A percentile compares a stretch with the other conserved stretches of the same genome.
Evolutionary conservation across 306 rosid species (phyloP).

Genomic region (Quercus engelmannii): DNA sequence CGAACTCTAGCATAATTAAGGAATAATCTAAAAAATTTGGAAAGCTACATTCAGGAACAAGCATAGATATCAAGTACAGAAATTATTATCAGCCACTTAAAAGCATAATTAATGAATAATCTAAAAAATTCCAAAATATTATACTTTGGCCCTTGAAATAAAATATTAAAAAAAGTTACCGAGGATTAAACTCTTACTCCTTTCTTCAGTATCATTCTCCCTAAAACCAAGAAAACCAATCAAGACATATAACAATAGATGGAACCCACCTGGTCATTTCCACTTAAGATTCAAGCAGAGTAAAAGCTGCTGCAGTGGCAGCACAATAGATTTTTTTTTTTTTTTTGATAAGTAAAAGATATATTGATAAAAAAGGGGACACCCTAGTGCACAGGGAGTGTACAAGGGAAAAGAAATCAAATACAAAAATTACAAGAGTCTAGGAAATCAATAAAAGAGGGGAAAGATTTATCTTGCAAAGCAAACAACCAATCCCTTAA

Average conservation of each 20-base stretch:
- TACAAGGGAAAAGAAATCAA: no score
- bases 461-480: no score
- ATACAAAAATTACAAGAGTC: no score
- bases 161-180: not conserved
- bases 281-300: not conserved
- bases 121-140: not conserved
- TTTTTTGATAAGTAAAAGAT: no score
- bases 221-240: not conserved
- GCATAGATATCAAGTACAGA: not conserved
- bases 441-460: no score
- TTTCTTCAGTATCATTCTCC: not conserved
- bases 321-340: not conserved
- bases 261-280: not conserved
- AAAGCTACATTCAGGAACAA: not conserved
- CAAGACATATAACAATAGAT: not conserved
- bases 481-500: no score
- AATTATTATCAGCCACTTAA: not conserved
- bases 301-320: not conserved
- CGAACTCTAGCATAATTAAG: slow-evolving; percentile 19
- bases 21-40: not conserved
- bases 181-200: not conserved
- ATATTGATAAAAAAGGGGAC: no score
- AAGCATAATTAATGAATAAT: not conserved
- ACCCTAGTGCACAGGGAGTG: no score
- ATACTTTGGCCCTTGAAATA: not conserved